Evolutionary conservation across 306 rosid genomes (phyloP).

Genomic region (Cucurbita pepo): DNA sequence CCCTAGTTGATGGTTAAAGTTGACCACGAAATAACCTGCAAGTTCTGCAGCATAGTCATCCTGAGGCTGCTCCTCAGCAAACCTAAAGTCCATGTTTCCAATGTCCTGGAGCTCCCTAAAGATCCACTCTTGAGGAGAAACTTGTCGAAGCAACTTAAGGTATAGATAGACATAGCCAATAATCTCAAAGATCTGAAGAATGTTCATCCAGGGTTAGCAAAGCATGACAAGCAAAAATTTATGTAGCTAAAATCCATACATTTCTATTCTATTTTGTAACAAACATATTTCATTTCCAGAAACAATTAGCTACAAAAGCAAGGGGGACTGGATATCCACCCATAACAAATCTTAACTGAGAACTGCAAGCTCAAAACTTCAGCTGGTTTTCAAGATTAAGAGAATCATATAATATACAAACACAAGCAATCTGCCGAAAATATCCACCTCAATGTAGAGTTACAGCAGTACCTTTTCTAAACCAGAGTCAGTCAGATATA

Average conservation of each 20-base stretch:
- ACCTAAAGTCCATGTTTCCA: conserved; percentile 90
- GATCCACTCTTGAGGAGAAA: conserved; percentile 90
- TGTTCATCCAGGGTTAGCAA: neutral
- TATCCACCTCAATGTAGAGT: neutral
- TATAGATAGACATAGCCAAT: conserved; percentile 76
- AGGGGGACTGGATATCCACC: neutral
- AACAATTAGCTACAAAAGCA: neutral
- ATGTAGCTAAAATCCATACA: neutral
- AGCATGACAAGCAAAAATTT: conserved; percentile 5
- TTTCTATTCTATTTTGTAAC: neutral
- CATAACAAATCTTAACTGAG: neutral
- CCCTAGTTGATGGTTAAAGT: neutral
- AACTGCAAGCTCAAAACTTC: conserved; percentile 14
- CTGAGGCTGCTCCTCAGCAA: conserved; percentile 90
- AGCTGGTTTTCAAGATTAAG: conserved; percentile 8
- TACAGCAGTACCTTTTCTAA: conserved; percentile 48
- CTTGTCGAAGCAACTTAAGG: conserved; percentile 50
- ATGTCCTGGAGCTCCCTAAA: conserved; percentile 83
- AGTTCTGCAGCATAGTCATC: conserved; percentile 97
- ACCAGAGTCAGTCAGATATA: conserved; percentile 87
- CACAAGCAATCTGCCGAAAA: neutral
- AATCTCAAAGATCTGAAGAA: conserved; percentile 60
- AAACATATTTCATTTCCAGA: neutral
- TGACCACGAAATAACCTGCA: conserved; percentile 35
- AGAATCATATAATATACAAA: neutral